Evolutionary conservation across 805 yeast species (phyloP), one percentile per base, ranked within the genome.

Genomic region (Kazachstania martiniae): DNA sequence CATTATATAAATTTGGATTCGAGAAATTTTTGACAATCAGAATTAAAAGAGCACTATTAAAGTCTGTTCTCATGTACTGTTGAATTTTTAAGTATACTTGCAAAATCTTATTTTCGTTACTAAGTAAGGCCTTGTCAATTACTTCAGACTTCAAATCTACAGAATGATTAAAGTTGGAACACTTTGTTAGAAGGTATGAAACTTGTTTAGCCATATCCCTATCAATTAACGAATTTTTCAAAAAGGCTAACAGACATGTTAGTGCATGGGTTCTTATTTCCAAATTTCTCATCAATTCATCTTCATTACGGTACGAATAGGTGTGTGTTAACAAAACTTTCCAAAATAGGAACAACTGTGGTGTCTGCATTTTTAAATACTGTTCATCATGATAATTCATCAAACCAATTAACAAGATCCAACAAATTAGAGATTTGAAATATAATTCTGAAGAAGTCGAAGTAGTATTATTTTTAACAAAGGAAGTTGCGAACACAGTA

Each of bases 271-370:
- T 65, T 38, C 79, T 66, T 5, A 75, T 64, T 41, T 74, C 76
- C 31, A 62, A 53, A 33, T 55, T 65, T 51, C 62, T 58, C 12
- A 53, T 49, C 3, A 66, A 47, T 12, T 52, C 62, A 15, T 56
- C 57, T 17, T 53, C 57, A 18, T 48, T 49, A 3, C 55, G 46
- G 12, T 67, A 59, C 10, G 67, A 63, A 33, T 68, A 64, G 3
- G 70, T 60, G 28, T 70, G 71, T 1, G 72, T 66, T 24, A 75
- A 45, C 6, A 77, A 59, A 27, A 69, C 65, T 39, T 74, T 74
- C 87, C 87, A 81, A 35, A 79, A 60, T 8, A 63, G 51, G 28
- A 80, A 53, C 31, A 81, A 61, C 41, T 77, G 84, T 3, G 74
- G 65, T 10, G 68, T 57, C 40, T 77, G 77, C 35, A 72, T 61